phyloP scores from a whole-genome alignment of 1,284 basidiomycete genomes.

The Ceratobasidium sp. region DNA sequence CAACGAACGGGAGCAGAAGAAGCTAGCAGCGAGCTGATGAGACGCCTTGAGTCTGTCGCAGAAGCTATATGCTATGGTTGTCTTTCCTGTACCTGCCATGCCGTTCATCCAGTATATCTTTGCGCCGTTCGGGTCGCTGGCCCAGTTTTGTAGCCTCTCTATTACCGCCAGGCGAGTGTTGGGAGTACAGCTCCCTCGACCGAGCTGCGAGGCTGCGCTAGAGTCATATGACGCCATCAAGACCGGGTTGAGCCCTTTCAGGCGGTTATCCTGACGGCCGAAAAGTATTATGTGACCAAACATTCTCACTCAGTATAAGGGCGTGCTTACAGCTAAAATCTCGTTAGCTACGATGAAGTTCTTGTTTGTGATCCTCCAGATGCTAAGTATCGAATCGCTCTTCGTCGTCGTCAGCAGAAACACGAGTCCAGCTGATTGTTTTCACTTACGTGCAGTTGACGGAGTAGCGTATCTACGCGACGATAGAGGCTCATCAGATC shows the following conservation, averaged over 20 bases:
- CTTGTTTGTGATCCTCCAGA: not conserved
- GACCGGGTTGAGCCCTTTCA: not conserved
- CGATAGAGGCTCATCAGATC: not conserved
- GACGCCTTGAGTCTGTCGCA: conserved; percentile 43
- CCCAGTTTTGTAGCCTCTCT: conserved; percentile 51
- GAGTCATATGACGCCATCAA: not conserved
- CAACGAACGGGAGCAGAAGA: too few species aligned
- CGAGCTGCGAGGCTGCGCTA: not conserved
- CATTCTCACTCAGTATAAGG: not conserved
- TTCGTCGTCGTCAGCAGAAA: not conserved
- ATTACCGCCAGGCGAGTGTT: conserved; percentile 54
- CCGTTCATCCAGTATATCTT: conserved; percentile 55
- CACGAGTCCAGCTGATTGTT: too few species aligned
- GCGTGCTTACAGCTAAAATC: not conserved
- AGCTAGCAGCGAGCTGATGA: conserved; percentile 49
- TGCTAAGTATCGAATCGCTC: not conserved
- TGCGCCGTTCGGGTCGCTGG: conserved; percentile 49
- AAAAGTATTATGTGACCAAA: not conserved
- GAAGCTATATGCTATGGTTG: conserved; percentile 52
- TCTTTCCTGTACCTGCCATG: conserved; percentile 51
- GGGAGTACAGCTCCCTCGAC: conserved; percentile 50
- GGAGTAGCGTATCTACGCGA: not conserved
- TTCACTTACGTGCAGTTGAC: not conserved
- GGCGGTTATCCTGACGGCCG: not conserved
- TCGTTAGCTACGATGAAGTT: too few species aligned